Percentiles rank a stretch among this genome's conserved stretches.
Conservation (phyloP, 225 moss, liverwort and hornwort genomes). For the Rhytidiadelphus loreus region DNA sequence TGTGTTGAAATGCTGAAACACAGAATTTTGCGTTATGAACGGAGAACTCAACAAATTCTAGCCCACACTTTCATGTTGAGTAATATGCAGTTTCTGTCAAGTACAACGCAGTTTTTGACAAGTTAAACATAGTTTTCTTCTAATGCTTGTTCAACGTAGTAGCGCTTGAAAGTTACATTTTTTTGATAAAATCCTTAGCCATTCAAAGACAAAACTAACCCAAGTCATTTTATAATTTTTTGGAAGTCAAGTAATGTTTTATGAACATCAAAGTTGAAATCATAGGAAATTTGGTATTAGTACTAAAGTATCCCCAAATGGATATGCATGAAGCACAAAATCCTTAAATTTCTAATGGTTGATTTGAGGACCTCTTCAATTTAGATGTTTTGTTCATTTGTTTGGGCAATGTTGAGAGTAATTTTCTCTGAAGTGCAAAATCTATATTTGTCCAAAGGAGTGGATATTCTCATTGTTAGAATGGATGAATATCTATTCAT, state of each 20-base stretch:
- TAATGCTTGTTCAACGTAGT: neutral
- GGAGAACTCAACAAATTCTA: too few relatives aligned
- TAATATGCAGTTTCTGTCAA: too few relatives aligned
- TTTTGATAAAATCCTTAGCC: too few relatives aligned
- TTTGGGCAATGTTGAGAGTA: neutral
- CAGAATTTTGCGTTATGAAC: too few relatives aligned
- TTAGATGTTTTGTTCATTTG: neutral
- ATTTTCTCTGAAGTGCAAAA: neutral
- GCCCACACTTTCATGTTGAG: too few relatives aligned
- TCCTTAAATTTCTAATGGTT: neutral
- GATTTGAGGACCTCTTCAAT: neutral
- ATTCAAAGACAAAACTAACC: too few relatives aligned
- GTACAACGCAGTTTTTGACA: too few relatives aligned
- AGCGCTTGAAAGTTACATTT: fast-evolving
- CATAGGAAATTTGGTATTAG: fast-evolving
- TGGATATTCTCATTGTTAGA: neutral
- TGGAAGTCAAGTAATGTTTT: neutral
- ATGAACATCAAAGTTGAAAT: fast-evolving
- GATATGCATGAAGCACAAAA: neutral
- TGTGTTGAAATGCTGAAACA: too few relatives aligned
- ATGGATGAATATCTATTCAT: neutral
- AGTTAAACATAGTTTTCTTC: too few relatives aligned
- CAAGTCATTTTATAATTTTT: too few relatives aligned
- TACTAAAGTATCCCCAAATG: fast-evolving
- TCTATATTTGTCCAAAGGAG: neutral